Percentiles rank a stretch among this genome's conserved stretches.
These are phyloP conservation scores for Scopulariopsis brevicaulis DNA, from an alignment of 2,329 filamentous ascomycete genomes.

Conservation along the genomic window DNA sequence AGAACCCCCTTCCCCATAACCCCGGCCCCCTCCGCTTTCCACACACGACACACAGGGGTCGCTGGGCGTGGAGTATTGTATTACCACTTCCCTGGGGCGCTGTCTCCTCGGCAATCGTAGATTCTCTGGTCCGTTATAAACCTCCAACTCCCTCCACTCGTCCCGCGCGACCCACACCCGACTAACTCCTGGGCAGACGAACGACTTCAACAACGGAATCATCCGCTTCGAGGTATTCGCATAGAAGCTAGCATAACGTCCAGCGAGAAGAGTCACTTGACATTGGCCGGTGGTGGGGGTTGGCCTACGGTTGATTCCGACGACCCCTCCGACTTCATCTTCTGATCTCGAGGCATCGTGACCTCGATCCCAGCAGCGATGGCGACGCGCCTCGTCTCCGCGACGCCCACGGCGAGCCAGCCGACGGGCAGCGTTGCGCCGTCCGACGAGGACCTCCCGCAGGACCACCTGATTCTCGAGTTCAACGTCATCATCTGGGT, in stretches of 20 bases:
- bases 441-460: not conserved
- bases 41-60: not conserved
- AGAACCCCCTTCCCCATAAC: not conserved
- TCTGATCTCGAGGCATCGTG: not conserved
- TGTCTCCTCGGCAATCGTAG: not conserved
- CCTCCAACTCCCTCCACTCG: not conserved
- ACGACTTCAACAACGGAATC: not conserved
- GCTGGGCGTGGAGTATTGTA: not conserved
- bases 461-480: conserved; percentile 5
- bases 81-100: not conserved
- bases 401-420: not conserved
- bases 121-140: not conserved
- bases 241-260: not conserved
- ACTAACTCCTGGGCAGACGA: not conserved
- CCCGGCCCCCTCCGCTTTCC: not conserved
- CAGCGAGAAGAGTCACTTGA: not conserved
- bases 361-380: not conserved
- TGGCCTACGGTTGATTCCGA: not conserved
- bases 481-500: conserved; percentile 11
- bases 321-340: not conserved
- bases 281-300: not conserved
- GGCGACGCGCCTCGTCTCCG: not conserved
- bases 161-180: not conserved
- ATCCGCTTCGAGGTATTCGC: too few relatives aligned
- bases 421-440: not conserved